Percentiles rank a stretch among this genome's conserved stretches.
Conservation (phyloP, 2,329 filamentous ascomycete species). For the Aspergillus fischeri region DNA sequence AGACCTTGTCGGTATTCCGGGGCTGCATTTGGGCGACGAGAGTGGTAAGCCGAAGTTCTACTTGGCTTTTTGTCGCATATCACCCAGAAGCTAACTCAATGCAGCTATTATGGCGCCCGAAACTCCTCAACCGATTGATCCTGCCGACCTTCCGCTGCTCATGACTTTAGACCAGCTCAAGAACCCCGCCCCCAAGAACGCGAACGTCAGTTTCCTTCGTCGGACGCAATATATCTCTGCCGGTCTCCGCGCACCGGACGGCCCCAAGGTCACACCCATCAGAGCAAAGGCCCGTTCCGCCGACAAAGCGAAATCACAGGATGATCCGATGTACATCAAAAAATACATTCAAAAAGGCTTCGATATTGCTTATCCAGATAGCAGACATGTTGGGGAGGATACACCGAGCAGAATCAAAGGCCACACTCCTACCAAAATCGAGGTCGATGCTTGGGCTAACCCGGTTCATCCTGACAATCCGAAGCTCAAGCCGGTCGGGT, state of each 20-base stretch:
- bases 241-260: slow-evolving; percentile 31
- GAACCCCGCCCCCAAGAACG: slow-evolving; percentile 71
- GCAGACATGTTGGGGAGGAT: slow-evolving; percentile 57
- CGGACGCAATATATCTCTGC: slow-evolving; percentile 84
- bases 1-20: slow-evolving; percentile 89
- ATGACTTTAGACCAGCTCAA: slow-evolving; percentile 79
- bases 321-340: slow-evolving; percentile 59
- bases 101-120: slow-evolving; percentile 77
- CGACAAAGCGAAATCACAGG: slow-evolving; percentile 40
- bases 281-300: slow-evolving; percentile 21
- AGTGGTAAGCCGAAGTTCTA: slow-evolving; percentile 58
- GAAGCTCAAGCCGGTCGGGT: slow-evolving; percentile 54
- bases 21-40: slow-evolving; percentile 92
- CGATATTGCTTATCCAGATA: slow-evolving; percentile 60
- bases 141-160: slow-evolving; percentile 78
- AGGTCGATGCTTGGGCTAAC: slow-evolving; percentile 56
- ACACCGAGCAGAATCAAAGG: slow-evolving; percentile 50
- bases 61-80: slow-evolving; percentile 10
- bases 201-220: slow-evolving; percentile 86
- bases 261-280: slow-evolving; percentile 23
- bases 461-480: slow-evolving; percentile 58
- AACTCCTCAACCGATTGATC: slow-evolving; percentile 67
- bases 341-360: slow-evolving; percentile 61
- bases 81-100: slow-evolving; percentile 19
- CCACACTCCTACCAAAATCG: slow-evolving; percentile 50